Conservation (phyloP, 345 rosid species). For the Crucihimalaya himalaica region DNA sequence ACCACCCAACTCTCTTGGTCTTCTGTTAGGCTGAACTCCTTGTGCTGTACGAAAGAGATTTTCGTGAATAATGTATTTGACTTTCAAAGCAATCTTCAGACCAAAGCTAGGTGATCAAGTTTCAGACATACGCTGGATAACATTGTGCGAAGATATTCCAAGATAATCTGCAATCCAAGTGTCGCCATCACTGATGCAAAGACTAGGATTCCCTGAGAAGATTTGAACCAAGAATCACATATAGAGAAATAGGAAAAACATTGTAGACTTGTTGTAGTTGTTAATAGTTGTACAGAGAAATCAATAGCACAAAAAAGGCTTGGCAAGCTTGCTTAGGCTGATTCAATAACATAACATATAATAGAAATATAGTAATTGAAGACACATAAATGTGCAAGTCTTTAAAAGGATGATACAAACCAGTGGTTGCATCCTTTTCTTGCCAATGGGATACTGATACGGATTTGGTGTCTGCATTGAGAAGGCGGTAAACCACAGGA, state of each 20-base stretch:
- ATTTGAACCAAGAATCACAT: constrained; percentile 25
- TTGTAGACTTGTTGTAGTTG: background rate
- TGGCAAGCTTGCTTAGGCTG: background rate
- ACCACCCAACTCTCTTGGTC: constrained; percentile 91
- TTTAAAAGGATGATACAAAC: constrained; percentile 47
- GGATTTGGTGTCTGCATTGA: constrained; percentile 97
- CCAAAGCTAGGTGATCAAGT: constrained; percentile 19
- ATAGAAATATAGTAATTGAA: background rate
- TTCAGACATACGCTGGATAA: constrained; percentile 58
- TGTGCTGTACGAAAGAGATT: constrained; percentile 54
- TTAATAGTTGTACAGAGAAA: constrained; percentile 2
- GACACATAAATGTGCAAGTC: background rate
- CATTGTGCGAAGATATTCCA: constrained; percentile 82
- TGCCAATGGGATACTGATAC: constrained; percentile 94
- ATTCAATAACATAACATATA: background rate
- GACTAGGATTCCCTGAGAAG: constrained; percentile 90
- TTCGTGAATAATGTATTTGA: constrained; percentile 7
- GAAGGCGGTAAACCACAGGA: constrained; percentile 98
- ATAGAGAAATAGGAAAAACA: background rate
- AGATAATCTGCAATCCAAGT: constrained; percentile 92
- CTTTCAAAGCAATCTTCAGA: constrained; percentile 19
- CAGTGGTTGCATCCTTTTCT: constrained; percentile 98
- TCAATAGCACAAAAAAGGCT: background rate
- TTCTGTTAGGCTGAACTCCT: constrained; percentile 58
- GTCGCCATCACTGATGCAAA: constrained; percentile 99